Evolutionary conservation across 768 basidiomycete genomes (phyloP), one percentile per base, ranked within the genome.

Genomic region (Cyclocybe aegerita): DNA sequence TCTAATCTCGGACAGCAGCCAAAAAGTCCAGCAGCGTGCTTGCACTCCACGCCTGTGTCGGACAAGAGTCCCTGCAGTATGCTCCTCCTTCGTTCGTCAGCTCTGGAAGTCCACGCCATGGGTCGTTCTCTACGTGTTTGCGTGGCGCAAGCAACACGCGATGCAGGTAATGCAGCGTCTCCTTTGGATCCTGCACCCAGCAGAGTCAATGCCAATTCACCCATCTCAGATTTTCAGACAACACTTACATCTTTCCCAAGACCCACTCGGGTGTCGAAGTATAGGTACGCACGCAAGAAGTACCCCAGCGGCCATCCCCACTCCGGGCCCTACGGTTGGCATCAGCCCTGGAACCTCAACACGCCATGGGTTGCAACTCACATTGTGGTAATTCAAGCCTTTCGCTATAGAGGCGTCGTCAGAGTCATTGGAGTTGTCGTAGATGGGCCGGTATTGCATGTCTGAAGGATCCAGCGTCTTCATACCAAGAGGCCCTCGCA

Each of bases 241-340:
- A 15, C 9, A 72, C 84, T 48, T 51, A 91, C 91, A 64, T 83
- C 67, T 65, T 84, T 82, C 16, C 88, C 88, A 8, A 68, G 71
- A 1, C 90, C 92, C 11, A 75, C 80, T 9, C 71, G 70, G 9
- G 75, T 81, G 64, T 97, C 93, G 65, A 98, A 98, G 64, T 91
- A 69, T 39, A 98, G 78, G 69, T 93, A 97, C 0, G 97, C 93
- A 43, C 93, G 85, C 55, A 98, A 70, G 79, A 97, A 98, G 73
- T 93, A 98, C 3, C 97, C 97, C 39, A 93, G 70, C 9, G 93
- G 93, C 93, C 93, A 96, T 8, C 87, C 89, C 93, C 93, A 97
- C 64, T 94, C 91, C 4, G 93, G 93, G 12, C 92, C 93, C 84
- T 94, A 53, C 14, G 46, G 39, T 46, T 54, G 48, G 56, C 51